Conservation (phyloP, 1,284 basidiomycete species). For the Inonotus obliquus region DNA sequence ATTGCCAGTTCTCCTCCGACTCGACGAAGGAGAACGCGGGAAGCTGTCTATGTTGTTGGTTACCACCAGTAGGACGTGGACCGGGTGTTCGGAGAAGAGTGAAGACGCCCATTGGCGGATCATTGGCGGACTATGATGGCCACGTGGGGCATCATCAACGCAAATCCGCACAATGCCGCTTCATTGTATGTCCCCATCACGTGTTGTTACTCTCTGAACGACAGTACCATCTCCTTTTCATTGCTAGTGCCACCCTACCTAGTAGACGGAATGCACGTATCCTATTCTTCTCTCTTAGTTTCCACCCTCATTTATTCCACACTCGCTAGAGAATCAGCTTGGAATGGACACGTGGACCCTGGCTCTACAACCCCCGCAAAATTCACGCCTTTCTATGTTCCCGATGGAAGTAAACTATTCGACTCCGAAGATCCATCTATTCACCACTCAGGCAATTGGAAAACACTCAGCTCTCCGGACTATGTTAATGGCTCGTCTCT, state of each 20-base stretch:
- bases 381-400: slow-evolving; percentile 26
- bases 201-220: not conserved
- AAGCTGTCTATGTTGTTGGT: not conserved
- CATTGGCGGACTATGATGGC: no score
- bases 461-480: slow-evolving; percentile 7
- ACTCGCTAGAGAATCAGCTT: slow-evolving; percentile 18
- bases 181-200: not conserved
- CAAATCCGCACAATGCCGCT: not conserved
- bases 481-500: slow-evolving; percentile 20
- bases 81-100: not conserved
- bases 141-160: not conserved
- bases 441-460: slow-evolving; percentile 20
- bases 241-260: not conserved
- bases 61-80: not conserved
- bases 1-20: not conserved
- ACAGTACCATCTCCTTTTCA: no score
- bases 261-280: not conserved
- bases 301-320: not conserved
- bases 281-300: not conserved
- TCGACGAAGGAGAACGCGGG: not conserved
- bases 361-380: slow-evolving; percentile 17
- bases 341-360: slow-evolving; percentile 20
- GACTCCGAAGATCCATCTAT: slow-evolving; percentile 19
- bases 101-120: not conserved
- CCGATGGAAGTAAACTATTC: slow-evolving; percentile 20